A percentile compares a stretch with the other conserved stretches of the same genome.
Evolutionary conservation across 331 rosid species (phyloP).

Genomic region (Erythrophleum ivorense): DNA sequence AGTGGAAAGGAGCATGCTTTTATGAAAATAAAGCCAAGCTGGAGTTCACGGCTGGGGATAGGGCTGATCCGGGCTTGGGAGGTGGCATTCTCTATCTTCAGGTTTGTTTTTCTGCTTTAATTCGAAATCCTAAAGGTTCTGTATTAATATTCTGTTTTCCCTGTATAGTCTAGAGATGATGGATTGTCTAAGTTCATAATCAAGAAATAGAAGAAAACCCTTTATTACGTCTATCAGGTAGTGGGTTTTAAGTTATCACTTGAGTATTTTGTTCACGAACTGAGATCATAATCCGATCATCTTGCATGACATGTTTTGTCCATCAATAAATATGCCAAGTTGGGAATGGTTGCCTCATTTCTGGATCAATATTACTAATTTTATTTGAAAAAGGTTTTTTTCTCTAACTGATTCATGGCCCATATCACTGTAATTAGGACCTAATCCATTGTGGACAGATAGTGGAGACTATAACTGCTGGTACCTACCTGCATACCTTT

Average conservation of each 20-base stretch:
- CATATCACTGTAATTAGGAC: not conserved
- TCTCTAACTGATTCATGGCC: not conserved
- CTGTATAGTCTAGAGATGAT: not conserved
- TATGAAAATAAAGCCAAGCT: constrained; percentile 64
- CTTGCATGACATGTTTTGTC: not conserved
- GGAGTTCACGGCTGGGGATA: constrained; percentile 51
- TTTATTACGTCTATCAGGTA: not conserved
- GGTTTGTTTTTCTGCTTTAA: constrained; percentile 46
- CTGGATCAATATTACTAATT: not conserved
- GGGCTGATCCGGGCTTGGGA: constrained; percentile 47
- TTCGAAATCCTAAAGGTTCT: not conserved
- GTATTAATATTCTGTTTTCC: not conserved
- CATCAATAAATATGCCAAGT: not conserved
- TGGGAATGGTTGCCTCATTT: not conserved
- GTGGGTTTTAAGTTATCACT: not conserved
- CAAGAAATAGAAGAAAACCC: not conserved
- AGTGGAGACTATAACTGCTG: not conserved
- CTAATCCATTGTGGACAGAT: not conserved
- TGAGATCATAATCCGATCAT: not conserved
- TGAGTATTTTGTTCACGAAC: not conserved
- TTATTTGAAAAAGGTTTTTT: not conserved
- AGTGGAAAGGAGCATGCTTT: constrained; percentile 63
- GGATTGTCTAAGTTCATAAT: not conserved
- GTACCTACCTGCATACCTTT: not conserved
- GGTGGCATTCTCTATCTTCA: constrained; percentile 75